phyloP scores from a whole-genome alignment of 306 rosid genomes.

The Rosa persica region DNA sequence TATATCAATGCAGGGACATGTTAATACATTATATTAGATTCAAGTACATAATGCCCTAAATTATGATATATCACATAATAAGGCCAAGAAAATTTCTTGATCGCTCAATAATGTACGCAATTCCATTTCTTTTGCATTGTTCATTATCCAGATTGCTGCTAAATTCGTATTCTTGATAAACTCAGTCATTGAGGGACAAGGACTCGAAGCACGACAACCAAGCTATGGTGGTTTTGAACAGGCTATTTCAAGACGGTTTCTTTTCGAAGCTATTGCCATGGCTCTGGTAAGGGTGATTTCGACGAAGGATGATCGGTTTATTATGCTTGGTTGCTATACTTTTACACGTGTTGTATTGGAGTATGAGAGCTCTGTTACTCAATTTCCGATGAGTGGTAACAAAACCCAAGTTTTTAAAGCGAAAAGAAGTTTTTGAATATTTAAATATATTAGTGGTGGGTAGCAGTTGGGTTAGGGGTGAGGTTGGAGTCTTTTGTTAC shows the following conservation, averaged over 20 bases:
- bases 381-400: conserved; percentile 52
- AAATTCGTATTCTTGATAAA: not conserved
- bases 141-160: not conserved
- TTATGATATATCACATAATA: too few species aligned
- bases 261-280: conserved; percentile 48
- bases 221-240: conserved; percentile 60
- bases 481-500: conserved; percentile 6
- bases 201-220: conserved; percentile 63
- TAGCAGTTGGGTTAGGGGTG: conserved; percentile 5
- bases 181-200: conserved; percentile 61
- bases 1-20: too few species aligned
- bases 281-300: conserved; percentile 50
- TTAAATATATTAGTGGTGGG: conserved; percentile 29
- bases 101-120: conserved; percentile 59
- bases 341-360: conserved; percentile 63
- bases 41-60: too few species aligned
- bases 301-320: conserved; percentile 61
- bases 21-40: too few species aligned
- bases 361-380: conserved; percentile 41
- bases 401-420: not conserved
- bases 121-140: not conserved
- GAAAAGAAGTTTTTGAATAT: conserved; percentile 6
- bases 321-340: conserved; percentile 78
- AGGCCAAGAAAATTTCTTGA: too few species aligned
- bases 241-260: conserved; percentile 76